Evolutionary conservation across 2,329 filamentous ascomycete genomes (phyloP).

Genomic region (Ophiostoma piceae): DNA sequence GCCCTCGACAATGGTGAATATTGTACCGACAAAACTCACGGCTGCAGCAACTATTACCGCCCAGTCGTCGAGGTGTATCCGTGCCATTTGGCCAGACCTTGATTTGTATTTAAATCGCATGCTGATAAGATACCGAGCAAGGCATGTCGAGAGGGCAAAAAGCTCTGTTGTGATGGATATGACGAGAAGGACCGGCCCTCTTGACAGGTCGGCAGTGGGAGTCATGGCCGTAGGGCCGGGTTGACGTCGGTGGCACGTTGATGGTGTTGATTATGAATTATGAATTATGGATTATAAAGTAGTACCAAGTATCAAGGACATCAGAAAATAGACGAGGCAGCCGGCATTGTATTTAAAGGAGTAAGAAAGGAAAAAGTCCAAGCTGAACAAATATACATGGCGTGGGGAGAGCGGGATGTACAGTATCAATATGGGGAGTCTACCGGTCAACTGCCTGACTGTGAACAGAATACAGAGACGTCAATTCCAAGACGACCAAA

Average conservation of each 20-base stretch:
- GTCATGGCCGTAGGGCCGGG: slow-evolving; percentile 27
- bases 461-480: neutral
- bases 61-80: neutral
- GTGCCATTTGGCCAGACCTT: neutral
- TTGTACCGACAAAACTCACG: neutral
- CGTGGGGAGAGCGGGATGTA: neutral
- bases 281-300: neutral
- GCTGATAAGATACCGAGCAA: neutral
- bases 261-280: neutral
- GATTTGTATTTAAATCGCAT: neutral
- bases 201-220: slow-evolving; percentile 31
- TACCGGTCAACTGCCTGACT: neutral
- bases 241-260: neutral
- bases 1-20: neutral
- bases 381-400: neutral
- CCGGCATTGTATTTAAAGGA: neutral
- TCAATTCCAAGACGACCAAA: neutral
- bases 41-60: neutral
- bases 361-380: neutral
- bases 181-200: slow-evolving; percentile 37
- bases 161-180: slow-evolving; percentile 34
- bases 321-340: neutral
- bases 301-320: neutral
- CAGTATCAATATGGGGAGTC: neutral
- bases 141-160: slow-evolving; percentile 31